Conservation (phyloP, 257 asterid genomes). For the Solanum infundibuliforme region DNA sequence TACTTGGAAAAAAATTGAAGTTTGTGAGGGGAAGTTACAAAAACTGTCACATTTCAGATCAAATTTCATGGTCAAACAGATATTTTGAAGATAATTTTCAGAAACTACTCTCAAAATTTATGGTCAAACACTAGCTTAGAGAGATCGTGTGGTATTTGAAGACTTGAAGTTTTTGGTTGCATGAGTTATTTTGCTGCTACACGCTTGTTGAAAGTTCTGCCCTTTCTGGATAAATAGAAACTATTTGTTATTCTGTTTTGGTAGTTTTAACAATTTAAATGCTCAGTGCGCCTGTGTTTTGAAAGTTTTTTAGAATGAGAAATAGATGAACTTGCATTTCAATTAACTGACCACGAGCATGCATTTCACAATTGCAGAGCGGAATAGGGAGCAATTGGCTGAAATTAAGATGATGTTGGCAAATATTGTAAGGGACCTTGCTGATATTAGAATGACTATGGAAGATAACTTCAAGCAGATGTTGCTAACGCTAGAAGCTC, state of each 20-base stretch:
- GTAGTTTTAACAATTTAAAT: background rate
- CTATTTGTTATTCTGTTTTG: background rate
- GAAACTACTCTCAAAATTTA: background rate
- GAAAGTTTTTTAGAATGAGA: background rate
- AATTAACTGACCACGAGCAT: background rate
- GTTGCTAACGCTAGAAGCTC: background rate
- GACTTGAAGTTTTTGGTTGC: background rate
- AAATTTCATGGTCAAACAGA: background rate
- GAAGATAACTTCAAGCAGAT: background rate
- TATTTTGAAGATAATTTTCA: background rate
- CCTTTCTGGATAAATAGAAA: background rate
- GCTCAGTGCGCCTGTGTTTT: background rate
- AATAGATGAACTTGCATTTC: background rate
- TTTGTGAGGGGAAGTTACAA: background rate
- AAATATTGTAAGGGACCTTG: background rate
- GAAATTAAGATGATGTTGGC: background rate
- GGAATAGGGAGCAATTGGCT: background rate
- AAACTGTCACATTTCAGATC: background rate
- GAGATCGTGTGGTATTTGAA: background rate
- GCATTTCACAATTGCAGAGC: background rate
- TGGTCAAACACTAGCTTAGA: background rate
- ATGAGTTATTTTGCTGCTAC: background rate
- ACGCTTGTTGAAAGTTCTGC: background rate
- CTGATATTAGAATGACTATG: background rate
- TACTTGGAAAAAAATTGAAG: background rate